Percentiles rank a stretch among this genome's conserved stretches.
These are phyloP conservation scores for Apiotrichum domesticum DNA, from an alignment of 1,284 basidiomycete genomes.

Conservation along the genomic window DNA sequence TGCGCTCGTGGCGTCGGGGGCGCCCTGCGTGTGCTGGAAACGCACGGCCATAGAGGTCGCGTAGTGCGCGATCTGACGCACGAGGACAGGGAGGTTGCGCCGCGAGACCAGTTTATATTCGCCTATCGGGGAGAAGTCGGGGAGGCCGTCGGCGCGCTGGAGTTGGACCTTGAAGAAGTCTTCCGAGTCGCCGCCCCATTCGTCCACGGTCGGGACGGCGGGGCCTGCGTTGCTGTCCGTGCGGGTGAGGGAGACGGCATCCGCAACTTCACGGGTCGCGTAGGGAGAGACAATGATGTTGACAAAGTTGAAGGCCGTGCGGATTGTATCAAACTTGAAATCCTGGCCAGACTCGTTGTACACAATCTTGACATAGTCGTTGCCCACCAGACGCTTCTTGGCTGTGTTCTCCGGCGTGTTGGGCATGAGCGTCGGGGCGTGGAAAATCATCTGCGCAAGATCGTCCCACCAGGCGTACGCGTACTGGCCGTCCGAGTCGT, in stretches of 20 bases:
- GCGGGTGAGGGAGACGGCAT: constrained; percentile 6
- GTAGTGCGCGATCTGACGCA: constrained; percentile 76
- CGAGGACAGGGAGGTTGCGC: constrained; percentile 69
- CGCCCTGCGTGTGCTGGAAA: constrained; percentile 57
- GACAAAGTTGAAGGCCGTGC: constrained; percentile 92
- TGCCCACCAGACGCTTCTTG: constrained; percentile 92
- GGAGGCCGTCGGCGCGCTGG: constrained; percentile 78
- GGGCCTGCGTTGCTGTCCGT: not conserved
- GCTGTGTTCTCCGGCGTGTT: constrained; percentile 62
- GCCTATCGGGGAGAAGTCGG: constrained; percentile 83
- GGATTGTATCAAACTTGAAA: constrained; percentile 80
- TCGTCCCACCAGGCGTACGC: constrained; percentile 99
- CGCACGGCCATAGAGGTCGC: constrained; percentile 83
- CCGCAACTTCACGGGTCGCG: constrained; percentile 60
- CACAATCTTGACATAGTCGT: constrained; percentile 89
- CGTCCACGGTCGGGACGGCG: constrained; percentile 7
- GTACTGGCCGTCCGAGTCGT: constrained; percentile 76
- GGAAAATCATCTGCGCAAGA: constrained; percentile 90
- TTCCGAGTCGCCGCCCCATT: constrained; percentile 33
- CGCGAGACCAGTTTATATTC: constrained; percentile 88
- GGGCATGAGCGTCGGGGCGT: constrained; percentile 97
- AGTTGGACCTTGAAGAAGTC: constrained; percentile 86
- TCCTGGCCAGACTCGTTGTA: constrained; percentile 91
- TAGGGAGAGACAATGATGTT: constrained; percentile 96
- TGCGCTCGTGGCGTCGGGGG: constrained; percentile 62